Evolutionary conservation across 495 filamentous ascomycete genomes (phyloP).

Genomic region (Daldinia caldariorum): DNA sequence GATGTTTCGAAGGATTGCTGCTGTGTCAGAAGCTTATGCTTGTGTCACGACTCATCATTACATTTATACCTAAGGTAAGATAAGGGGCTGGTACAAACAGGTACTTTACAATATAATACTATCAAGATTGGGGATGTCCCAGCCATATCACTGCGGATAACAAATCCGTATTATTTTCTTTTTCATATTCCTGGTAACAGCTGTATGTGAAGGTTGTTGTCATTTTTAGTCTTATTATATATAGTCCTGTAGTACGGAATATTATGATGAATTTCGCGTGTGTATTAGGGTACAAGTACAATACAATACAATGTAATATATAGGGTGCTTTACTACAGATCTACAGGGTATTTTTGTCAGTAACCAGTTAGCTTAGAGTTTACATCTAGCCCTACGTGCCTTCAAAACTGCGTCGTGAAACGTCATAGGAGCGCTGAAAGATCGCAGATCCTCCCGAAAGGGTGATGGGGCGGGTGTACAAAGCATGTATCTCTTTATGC

Average conservation of each 20-base stretch:
- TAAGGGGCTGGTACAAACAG: slow-evolving; percentile 11
- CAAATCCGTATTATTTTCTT: slow-evolving; percentile 12
- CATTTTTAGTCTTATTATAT: slow-evolving; percentile 10
- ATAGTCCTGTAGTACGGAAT: neutral
- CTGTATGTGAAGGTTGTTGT: slow-evolving; percentile 13
- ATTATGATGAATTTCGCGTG: slow-evolving; percentile 17
- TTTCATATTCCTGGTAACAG: neutral
- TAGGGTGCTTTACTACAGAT: slow-evolving; percentile 50
- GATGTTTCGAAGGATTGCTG: slow-evolving; percentile 35
- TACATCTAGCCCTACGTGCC: slow-evolving; percentile 28
- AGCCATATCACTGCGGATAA: slow-evolving; percentile 12
- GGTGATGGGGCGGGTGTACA: neutral
- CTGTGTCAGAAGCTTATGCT: slow-evolving; percentile 35
- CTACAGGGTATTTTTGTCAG: slow-evolving; percentile 31
- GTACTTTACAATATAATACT: neutral
- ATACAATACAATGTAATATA: no score
- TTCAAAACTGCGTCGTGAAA: slow-evolving; percentile 19
- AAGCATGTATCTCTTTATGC: slow-evolving; percentile 6
- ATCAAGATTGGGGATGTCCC: neutral
- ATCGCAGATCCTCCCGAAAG: slow-evolving; percentile 27
- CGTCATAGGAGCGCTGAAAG: slow-evolving; percentile 32
- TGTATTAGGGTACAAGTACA: slow-evolving; percentile 24
- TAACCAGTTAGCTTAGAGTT: slow-evolving; percentile 25
- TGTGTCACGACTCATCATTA: slow-evolving; percentile 14
- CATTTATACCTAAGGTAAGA: slow-evolving; percentile 8